Base-by-base conservation (phyloP, 2,329 filamentous ascomycete species). In the Paecilomyces dactylethromorphus region DNA sequence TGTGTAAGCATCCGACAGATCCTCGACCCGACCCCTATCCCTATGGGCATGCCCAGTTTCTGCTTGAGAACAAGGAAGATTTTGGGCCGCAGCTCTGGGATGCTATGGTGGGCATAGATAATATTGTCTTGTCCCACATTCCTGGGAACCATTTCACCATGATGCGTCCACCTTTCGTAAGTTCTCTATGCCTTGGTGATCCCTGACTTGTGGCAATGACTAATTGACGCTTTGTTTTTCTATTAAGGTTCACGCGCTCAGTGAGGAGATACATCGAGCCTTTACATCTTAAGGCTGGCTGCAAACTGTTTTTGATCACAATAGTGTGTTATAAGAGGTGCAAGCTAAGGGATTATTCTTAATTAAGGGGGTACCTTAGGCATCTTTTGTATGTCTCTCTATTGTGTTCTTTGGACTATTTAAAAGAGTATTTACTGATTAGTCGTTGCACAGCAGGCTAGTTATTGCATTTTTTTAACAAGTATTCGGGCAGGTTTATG, bases 81-180 rank as follows among this genome's bases (percentile, higher is more conserved):
- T 62, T 63, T 54, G 39, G 50, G 10, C 45, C 18, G 12, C 26
- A 26, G 13, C 58, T 58, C 6, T 62, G 61, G 60, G 45, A 35
- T n/a, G 12, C 57, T 5, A 29, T 59, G 31, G 33, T 63, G 3
- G 56, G 51, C 5, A 24, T 18, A 7, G 21, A 55, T 10, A 60
- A 60, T 24, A 22, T 62, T 13, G 58, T 60, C 2, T 12, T 58
- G 29, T 53, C 56, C 22, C 58, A 60, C n/a, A 57, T 59, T 3
- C 33, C 33, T 5, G 33, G 33, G 4, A 60, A 62, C 45, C 61
- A 63, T 45, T 62, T 62, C 51, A 58, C 60, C 5, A 60, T 63
- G 60, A 56, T 63, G 55, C 58, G 21, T 3, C 54, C 52, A 26
- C 33, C 33, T 13, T 39, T 15, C 15, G 33, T 39, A 39, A 39